Conservation (phyloP, 305 asterid genomes). For the Fraxinus floribunda region DNA sequence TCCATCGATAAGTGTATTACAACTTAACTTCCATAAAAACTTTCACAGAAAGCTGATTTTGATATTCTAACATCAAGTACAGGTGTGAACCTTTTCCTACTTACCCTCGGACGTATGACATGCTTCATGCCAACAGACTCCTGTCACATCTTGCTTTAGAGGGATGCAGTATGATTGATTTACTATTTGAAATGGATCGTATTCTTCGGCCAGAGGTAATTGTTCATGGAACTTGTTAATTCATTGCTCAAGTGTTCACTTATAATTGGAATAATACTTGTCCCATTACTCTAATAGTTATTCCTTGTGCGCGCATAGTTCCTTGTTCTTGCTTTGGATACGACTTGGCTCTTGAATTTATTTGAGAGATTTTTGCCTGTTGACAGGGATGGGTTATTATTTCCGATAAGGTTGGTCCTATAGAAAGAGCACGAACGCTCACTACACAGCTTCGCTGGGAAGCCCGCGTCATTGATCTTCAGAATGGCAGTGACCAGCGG, state of each 20-base stretch:
- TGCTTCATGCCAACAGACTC: slow-evolving; percentile 82
- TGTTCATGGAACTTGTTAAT: background rate
- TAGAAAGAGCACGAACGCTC: slow-evolving; percentile 62
- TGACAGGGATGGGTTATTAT: slow-evolving; percentile 88
- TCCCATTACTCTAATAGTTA: background rate
- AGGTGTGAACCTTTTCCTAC: slow-evolving; percentile 99
- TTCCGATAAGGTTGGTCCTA: slow-evolving; percentile 60
- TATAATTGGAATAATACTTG: background rate
- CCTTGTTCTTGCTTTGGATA: background rate
- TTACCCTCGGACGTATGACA: slow-evolving; percentile 93
- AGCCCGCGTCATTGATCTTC: slow-evolving; percentile 83
- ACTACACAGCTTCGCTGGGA: slow-evolving; percentile 92
- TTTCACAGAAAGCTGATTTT: background rate
- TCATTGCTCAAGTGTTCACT: background rate
- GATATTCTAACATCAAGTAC: slow-evolving; percentile 21
- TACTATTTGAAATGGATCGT: slow-evolving; percentile 90
- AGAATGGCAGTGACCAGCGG: slow-evolving; percentile 88
- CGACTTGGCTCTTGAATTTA: background rate
- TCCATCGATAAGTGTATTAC: background rate
- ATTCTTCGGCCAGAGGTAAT: slow-evolving; percentile 97
- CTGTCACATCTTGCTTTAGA: slow-evolving; percentile 58
- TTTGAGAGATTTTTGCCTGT: slow-evolving; percentile 12
- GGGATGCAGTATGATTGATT: slow-evolving; percentile 57
- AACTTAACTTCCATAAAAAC: background rate
- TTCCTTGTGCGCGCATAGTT: background rate